Evolutionary conservation across 495 filamentous ascomycete genomes (phyloP).

Genomic region (Lasiosphaeriaceae sp.): DNA sequence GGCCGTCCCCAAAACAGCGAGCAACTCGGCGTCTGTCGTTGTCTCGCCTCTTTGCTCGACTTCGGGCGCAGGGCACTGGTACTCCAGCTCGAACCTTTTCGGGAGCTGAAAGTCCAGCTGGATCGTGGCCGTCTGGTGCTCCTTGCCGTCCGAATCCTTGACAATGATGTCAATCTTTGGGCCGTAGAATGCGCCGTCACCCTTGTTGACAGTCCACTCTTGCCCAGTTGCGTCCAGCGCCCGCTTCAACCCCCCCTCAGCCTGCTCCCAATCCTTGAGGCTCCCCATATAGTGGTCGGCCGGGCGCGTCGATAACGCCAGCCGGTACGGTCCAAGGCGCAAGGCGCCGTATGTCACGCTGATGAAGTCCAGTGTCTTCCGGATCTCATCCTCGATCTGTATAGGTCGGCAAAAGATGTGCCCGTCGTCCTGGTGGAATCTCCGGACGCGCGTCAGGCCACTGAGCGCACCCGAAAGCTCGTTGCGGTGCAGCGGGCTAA

Average conservation of each 20-base stretch:
- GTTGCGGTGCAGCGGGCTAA: conserved; percentile 87
- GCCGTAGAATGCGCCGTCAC: conserved; percentile 91
- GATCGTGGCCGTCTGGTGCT: conserved; percentile 87
- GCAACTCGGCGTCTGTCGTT: conserved; percentile 37
- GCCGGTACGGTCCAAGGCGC: conserved; percentile 65
- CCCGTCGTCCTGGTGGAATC: conserved; percentile 96
- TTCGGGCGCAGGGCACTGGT: conserved; percentile 71
- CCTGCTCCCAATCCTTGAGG: conserved; percentile 74
- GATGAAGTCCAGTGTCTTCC: conserved; percentile 74
- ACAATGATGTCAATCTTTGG: conserved; percentile 93
- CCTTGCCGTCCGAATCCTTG: conserved; percentile 77
- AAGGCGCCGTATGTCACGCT: conserved; percentile 72
- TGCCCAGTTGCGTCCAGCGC: conserved; percentile 64
- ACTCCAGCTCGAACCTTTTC: conserved; percentile 73
- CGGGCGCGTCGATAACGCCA: conserved; percentile 80
- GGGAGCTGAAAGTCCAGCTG: conserved; percentile 94
- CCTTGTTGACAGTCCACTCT: conserved; percentile 68
- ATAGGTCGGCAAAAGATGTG: conserved; percentile 88
- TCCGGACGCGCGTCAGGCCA: conserved; percentile 79
- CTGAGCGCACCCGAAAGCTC: conserved; percentile 82
- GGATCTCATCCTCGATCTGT: conserved; percentile 80
- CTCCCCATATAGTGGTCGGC: conserved; percentile 76
- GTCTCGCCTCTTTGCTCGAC: conserved; percentile 54
- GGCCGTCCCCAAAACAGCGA: conserved; percentile 50
- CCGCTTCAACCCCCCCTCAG: conserved; percentile 66